Conservation (phyloP, 1,284 basidiomycete species). For the Ganoderma multipileum region DNA sequence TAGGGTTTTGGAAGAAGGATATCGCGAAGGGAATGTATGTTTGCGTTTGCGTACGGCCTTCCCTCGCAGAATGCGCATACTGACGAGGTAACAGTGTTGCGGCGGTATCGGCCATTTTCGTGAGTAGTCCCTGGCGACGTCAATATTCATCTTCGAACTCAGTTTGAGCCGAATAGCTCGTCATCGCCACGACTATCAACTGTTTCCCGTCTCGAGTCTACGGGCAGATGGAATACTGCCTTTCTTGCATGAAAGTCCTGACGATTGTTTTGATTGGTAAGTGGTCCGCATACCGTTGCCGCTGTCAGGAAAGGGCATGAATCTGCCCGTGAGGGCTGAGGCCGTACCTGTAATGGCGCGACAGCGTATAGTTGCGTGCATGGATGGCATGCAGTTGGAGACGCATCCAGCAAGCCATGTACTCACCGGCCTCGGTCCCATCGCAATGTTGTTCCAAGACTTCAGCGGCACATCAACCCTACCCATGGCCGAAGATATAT, state of each 20-base stretch:
- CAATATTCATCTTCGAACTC: neutral
- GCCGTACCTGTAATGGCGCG: no score
- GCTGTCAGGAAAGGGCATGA: no score
- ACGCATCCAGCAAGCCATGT: no score
- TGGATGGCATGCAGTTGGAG: no score
- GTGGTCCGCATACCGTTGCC: slow-evolving; percentile 1
- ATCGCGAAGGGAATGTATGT: slow-evolving; percentile 29
- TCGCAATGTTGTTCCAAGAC: no score
- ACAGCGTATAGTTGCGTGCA: no score
- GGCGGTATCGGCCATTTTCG: slow-evolving; percentile 31
- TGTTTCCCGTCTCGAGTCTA: slow-evolving; percentile 39
- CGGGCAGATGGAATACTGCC: slow-evolving; percentile 48
- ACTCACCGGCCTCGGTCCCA: no score
- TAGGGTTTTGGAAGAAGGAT: slow-evolving; percentile 34
- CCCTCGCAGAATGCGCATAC: neutral
- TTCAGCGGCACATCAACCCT: no score
- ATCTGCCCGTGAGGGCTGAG: no score
- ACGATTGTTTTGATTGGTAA: slow-evolving; percentile 41
- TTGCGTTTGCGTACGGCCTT: neutral
- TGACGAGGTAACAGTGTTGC: slow-evolving; percentile 18
- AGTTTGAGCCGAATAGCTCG: slow-evolving; percentile 62
- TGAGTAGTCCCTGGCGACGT: slow-evolving; percentile 12
- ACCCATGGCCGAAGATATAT: no score
- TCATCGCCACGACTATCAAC: slow-evolving; percentile 59
- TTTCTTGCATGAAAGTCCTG: slow-evolving; percentile 46